Evolutionary conservation across 805 yeast genomes (phyloP), one percentile per base, ranked within the genome.

Genomic region (Saccharomycopsis capsularis): DNA sequence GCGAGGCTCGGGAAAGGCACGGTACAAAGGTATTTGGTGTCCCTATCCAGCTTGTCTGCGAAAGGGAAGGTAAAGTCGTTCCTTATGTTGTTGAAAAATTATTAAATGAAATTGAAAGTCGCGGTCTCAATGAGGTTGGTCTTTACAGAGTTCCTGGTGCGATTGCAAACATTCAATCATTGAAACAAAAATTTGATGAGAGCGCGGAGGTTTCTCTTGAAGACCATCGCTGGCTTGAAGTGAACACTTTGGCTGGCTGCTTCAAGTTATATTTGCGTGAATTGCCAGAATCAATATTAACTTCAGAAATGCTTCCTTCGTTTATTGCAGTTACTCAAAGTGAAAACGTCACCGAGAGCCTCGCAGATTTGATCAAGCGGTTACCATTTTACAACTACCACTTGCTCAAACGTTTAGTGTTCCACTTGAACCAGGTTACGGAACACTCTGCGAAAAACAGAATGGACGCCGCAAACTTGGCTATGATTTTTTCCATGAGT

Each of bases 51-150:
- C 79, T 78, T 54, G 76, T 89, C 3, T 88, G 96, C 62, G 76
- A 71, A 47, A 71, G 95, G 44, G 95, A 88, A 56, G 68, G 75
- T 7, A 66, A 79, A 0, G 53, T 65, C 2, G 68, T 81, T 29
- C 98, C 98, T 1, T 65, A 61, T 4, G 76, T 90, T 39, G 78
- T 90, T 49, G 79, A 74, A 32, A 73, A 74, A 49, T 66, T 91
- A 40, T 71, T 89, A 56, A 73, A 73, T 41, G 93, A 83, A 56
- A 85, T 91, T 55, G 98, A 91, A 63, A 66, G 71, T n/a, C 77
- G 90, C 47, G 96, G 98, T 0, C 63, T 91, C 25, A 89, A 87
- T 56, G 97, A 90, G 61, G 85, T 87, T 47, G 98, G 98, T 16
- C 70, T 91, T 13, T 91, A 91, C 63, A 78, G 98, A 62, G 71